These are phyloP conservation scores for Talaromyces borbonicus DNA, from an alignment of 495 filamentous ascomycete species.

Conservation along the genomic window DNA sequence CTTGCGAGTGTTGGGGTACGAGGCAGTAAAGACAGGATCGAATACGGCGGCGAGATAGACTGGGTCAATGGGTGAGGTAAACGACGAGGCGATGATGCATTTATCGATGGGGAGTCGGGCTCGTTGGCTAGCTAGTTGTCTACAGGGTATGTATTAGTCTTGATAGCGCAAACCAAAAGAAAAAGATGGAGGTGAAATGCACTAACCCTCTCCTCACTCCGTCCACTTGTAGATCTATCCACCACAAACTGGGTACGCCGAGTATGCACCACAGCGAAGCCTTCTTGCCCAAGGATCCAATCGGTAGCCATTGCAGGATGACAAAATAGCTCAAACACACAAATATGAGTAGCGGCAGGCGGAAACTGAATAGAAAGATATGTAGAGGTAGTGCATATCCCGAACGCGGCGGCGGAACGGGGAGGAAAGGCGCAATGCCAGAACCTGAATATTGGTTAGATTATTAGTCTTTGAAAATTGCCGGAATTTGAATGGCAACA, in stretches of 20 bases:
- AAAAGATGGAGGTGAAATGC: background rate
- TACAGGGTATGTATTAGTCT: background rate
- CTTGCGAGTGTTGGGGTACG: constrained; percentile 60
- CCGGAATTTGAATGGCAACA: constrained; percentile 9
- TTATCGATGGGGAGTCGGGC: constrained; percentile 63
- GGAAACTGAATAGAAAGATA: constrained; percentile 65
- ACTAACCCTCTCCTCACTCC: constrained; percentile 78
- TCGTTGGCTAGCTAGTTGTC: constrained; percentile 32
- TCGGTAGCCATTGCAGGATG: constrained; percentile 74
- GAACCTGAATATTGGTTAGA: constrained; percentile 50
- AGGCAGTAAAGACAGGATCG: constrained; percentile 84
- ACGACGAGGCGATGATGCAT: constrained; percentile 77
- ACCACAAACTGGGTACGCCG: constrained; percentile 85
- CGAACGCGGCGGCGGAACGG: constrained; percentile 53
- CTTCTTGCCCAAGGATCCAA: constrained; percentile 72
- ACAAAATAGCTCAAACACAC: constrained; percentile 63
- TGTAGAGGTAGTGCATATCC: constrained; percentile 51
- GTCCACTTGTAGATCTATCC: constrained; percentile 94
- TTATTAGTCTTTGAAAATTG: background rate
- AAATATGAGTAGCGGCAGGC: constrained; percentile 67
- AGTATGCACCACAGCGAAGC: constrained; percentile 78
- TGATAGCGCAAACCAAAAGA: background rate
- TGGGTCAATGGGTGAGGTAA: constrained; percentile 85
- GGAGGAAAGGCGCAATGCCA: constrained; percentile 92
- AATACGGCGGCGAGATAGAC: constrained; percentile 96